These are phyloP conservation scores for Boletus tomentosulus DNA, from an alignment of 768 basidiomycete genomes.

Conservation along the genomic window DNA sequence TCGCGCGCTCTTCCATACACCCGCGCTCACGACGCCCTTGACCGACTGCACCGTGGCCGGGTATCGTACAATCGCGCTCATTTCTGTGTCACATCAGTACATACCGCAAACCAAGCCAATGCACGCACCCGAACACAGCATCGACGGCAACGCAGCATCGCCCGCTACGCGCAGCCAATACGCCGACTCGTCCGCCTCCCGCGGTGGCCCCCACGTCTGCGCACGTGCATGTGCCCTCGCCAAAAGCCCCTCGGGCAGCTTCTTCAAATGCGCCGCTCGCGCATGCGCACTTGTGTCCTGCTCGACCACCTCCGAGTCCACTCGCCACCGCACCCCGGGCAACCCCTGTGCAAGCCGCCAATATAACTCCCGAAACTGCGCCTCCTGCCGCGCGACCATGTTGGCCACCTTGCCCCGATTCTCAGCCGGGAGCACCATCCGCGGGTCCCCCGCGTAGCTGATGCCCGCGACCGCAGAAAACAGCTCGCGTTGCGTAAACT, in stretches of 20 bases:
- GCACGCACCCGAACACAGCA: conserved; percentile 51
- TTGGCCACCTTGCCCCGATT: conserved; percentile 93
- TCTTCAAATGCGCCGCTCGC: conserved; percentile 68
- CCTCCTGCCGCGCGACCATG: conserved; percentile 78
- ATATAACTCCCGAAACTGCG: conserved; percentile 87
- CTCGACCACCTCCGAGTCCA: conserved; percentile 47
- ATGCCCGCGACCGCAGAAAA: conserved; percentile 85
- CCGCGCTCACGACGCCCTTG: conserved; percentile 84
- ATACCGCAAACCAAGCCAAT: not conserved
- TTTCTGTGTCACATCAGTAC: conserved; percentile 46
- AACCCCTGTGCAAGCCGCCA: conserved; percentile 70
- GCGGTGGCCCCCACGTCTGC: conserved; percentile 28
- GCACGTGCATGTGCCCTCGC: conserved; percentile 43
- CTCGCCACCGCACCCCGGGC: conserved; percentile 75
- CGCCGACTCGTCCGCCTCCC: conserved; percentile 65
- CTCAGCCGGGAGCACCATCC: conserved; percentile 93
- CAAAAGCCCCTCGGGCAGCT: conserved; percentile 70
- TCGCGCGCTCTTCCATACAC: conserved; percentile 69
- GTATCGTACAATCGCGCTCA: conserved; percentile 70
- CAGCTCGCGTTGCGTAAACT: conserved; percentile 77
- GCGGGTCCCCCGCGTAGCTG: conserved; percentile 84
- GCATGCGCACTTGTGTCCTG: conserved; percentile 69
- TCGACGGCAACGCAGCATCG: conserved; percentile 50
- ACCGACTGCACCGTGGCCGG: conserved; percentile 82
- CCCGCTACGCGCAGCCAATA: conserved; percentile 74